These are phyloP conservation scores for Canavalia gladiata DNA, from an alignment of 306 rosid species.

Conservation along the genomic window DNA sequence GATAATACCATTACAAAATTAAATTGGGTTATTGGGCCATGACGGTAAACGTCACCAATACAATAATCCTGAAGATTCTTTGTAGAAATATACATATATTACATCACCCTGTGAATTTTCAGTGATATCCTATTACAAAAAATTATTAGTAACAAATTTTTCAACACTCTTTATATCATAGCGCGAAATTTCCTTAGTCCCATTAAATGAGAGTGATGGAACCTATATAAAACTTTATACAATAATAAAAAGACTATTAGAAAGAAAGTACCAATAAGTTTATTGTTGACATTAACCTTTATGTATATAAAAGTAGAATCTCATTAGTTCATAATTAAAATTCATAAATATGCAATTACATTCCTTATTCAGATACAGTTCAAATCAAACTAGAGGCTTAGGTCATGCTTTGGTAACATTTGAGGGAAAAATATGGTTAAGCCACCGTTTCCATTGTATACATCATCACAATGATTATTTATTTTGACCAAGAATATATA, in stretches of 20 bases:
- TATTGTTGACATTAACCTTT: background rate
- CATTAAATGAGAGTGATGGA: background rate
- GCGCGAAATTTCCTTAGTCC: background rate
- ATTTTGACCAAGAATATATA: conserved; percentile 40
- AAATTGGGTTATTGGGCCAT: conserved; percentile 49
- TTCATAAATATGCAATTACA: conserved; percentile 25
- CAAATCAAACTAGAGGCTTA: conserved; percentile 8
- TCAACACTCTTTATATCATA: background rate
- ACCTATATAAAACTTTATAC: background rate
- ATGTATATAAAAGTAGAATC: background rate
- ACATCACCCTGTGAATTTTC: conserved; percentile 43
- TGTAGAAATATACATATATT: conserved; percentile 27
- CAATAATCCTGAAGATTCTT: conserved; percentile 51
- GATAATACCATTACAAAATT: conserved; percentile 48
- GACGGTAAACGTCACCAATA: conserved; percentile 48
- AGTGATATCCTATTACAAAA: conserved; percentile 43
- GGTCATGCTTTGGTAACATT: conserved; percentile 41
- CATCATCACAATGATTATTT: conserved; percentile 25
- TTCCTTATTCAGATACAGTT: conserved; percentile 11
- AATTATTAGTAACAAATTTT: conserved; percentile 4
- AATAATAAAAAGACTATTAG: background rate
- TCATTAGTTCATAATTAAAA: conserved; percentile 17
- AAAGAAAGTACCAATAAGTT: too few species aligned
- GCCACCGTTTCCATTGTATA: background rate
- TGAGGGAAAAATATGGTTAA: conserved; percentile 16